Percentiles rank a stretch among this genome's conserved stretches.
Evolutionary conservation across 768 basidiomycete genomes (phyloP).

Genomic region (Boletus pseudopeckii): DNA sequence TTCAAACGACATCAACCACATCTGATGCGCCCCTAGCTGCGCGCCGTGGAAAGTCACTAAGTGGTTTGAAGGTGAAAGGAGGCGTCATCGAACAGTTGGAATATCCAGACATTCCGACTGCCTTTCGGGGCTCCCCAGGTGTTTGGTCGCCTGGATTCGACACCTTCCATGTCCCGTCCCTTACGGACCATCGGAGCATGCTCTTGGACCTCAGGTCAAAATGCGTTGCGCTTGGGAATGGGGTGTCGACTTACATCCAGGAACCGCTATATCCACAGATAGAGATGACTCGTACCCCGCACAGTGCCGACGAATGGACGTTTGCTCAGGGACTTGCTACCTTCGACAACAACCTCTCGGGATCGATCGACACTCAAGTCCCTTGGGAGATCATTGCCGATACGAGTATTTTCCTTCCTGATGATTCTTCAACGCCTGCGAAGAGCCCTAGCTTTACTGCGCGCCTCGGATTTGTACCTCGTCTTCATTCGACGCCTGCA

Average conservation of each 20-base stretch:
- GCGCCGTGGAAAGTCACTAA: constrained; percentile 38
- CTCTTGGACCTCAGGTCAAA: constrained; percentile 33
- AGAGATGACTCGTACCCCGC: constrained; percentile 1
- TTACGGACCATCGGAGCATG: constrained; percentile 37
- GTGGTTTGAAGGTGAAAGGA: constrained; percentile 24
- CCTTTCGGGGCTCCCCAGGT: constrained; percentile 39
- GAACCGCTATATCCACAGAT: not conserved
- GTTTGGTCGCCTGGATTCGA: constrained; percentile 32
- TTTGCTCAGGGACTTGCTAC: constrained; percentile 31
- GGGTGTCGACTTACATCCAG: constrained; percentile 9
- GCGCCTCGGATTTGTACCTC: not conserved
- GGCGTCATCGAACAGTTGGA: constrained; percentile 17
- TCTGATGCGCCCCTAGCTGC: constrained; percentile 32
- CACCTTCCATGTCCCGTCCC: constrained; percentile 4
- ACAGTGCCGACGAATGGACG: constrained; percentile 36
- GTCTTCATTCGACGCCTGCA: not conserved
- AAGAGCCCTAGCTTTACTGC: not conserved
- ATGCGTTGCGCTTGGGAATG: constrained; percentile 26
- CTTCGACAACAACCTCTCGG: constrained; percentile 21
- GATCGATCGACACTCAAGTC: constrained; percentile 1
- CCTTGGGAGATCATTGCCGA: constrained; percentile 3
- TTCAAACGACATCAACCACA: not conserved
- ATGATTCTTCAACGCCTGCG: constrained; percentile 9
- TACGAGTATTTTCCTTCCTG: constrained; percentile 12
- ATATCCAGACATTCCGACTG: constrained; percentile 43